phyloP scores from a whole-genome alignment of 176 grass and related monocot species.

The Poa annua region DNA sequence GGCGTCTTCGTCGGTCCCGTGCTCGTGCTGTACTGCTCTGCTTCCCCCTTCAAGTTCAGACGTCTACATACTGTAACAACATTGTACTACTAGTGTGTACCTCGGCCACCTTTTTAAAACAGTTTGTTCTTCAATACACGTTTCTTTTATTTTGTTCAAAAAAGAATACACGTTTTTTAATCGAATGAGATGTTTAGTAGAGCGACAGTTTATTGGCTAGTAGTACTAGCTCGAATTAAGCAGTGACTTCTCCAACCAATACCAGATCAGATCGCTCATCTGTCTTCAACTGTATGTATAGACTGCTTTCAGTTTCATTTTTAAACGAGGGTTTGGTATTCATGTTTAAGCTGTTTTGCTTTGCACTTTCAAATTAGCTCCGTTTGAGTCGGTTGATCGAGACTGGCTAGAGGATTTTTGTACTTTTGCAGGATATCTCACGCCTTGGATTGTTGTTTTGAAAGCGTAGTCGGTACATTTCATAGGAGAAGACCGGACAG shows the following conservation, averaged over 20 bases:
- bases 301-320: neutral
- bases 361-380: neutral
- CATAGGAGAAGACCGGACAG: constrained; percentile 20
- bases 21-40: constrained; percentile 32
- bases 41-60: constrained; percentile 11
- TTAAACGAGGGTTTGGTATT: neutral
- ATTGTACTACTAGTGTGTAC: neutral
- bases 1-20: constrained; percentile 2
- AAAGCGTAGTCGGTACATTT: constrained; percentile 47
- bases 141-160: neutral
- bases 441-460: constrained; percentile 14
- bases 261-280: neutral
- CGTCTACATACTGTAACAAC: neutral
- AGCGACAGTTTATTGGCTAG: too few relatives aligned
- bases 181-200: neutral
- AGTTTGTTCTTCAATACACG: neutral
- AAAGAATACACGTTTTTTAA: neutral
- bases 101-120: neutral
- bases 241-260: constrained; percentile 9
- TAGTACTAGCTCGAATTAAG: neutral
- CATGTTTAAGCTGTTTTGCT: neutral
- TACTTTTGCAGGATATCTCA: constrained; percentile 35
- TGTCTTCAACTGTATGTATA: neutral
- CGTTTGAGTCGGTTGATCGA: neutral
- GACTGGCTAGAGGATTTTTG: constrained; percentile 4